phyloP scores from a whole-genome alignment of 1,284 basidiomycete species.

The Leucoagaricus sp. region DNA sequence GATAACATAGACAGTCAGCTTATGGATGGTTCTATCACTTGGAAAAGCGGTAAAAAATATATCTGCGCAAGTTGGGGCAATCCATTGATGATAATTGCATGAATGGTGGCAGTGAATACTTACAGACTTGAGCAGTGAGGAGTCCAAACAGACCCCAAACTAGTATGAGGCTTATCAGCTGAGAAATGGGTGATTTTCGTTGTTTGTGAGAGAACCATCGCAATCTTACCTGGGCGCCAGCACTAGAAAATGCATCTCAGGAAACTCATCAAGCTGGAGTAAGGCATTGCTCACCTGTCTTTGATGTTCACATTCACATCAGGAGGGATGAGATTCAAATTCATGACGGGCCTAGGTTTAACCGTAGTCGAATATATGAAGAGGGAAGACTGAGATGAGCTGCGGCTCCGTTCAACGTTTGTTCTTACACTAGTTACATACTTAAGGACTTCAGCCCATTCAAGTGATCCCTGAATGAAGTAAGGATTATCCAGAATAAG shows the following conservation, averaged over 20 bases:
- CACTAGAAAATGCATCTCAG: background rate
- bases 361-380: background rate
- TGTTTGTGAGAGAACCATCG: background rate
- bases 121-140: conserved; percentile 6
- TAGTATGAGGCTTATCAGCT: conserved; percentile 4
- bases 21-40: background rate
- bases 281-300: background rate
- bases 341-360: background rate
- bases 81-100: too few species aligned
- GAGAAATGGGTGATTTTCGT: background rate
- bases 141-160: conserved; percentile 7
- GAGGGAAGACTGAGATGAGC: background rate
- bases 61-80: background rate
- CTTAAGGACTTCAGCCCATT: background rate
- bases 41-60: conserved; percentile 13
- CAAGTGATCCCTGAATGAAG: background rate
- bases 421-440: background rate
- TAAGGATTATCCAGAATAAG: background rate
- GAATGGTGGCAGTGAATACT: background rate
- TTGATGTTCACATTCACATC: background rate
- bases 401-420: background rate
- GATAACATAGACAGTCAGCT: conserved; percentile 9
- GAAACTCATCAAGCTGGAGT: background rate
- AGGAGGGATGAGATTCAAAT: background rate
- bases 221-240: conserved; percentile 1